Percentiles rank a stretch among this genome's conserved stretches.
Evolutionary conservation across 2,329 filamentous ascomycete species (phyloP).

Genomic region (Penicillium sp.): DNA sequence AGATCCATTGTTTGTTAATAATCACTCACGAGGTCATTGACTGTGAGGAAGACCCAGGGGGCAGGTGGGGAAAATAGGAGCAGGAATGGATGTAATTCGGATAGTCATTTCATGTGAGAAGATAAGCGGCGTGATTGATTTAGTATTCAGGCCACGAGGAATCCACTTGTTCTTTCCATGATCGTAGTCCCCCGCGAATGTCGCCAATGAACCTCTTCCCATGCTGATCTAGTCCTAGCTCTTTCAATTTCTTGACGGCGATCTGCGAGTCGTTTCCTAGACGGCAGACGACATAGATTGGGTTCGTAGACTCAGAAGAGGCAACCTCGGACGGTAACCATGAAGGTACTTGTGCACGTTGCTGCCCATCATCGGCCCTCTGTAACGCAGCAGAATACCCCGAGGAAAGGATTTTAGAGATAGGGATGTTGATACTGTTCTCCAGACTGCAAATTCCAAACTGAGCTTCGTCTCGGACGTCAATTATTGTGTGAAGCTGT

Average conservation of each 20-base stretch:
- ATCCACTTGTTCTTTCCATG: conserved; percentile 46
- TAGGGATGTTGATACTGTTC: conserved; percentile 64
- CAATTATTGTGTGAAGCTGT: conserved; percentile 61
- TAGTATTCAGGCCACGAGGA: conserved; percentile 43
- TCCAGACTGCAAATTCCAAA: conserved; percentile 75
- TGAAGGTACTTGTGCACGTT: conserved; percentile 15
- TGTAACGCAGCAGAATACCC: background rate
- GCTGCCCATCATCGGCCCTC: background rate
- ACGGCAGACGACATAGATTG: conserved; percentile 48
- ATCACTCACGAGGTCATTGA: background rate
- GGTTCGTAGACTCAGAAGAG: conserved; percentile 22
- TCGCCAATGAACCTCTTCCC: conserved; percentile 40
- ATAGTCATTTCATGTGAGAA: background rate
- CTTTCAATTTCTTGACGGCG: conserved; percentile 43
- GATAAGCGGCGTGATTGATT: background rate
- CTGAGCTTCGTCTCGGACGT: conserved; percentile 81
- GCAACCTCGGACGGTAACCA: conserved; percentile 31
- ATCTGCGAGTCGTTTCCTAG: conserved; percentile 51
- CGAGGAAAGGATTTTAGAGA: conserved; percentile 41
- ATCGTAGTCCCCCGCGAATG: conserved; percentile 43
- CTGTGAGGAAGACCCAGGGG: no score
- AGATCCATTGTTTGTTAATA: no score
- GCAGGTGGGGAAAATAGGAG: background rate
- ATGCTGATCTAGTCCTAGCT: conserved; percentile 35
- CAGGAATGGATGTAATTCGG: background rate